Percentiles rank a stretch among this genome's conserved stretches.
Evolutionary conservation across 441 rosid species (phyloP).

Genomic region (Pelargonium cotyledonis): DNA sequence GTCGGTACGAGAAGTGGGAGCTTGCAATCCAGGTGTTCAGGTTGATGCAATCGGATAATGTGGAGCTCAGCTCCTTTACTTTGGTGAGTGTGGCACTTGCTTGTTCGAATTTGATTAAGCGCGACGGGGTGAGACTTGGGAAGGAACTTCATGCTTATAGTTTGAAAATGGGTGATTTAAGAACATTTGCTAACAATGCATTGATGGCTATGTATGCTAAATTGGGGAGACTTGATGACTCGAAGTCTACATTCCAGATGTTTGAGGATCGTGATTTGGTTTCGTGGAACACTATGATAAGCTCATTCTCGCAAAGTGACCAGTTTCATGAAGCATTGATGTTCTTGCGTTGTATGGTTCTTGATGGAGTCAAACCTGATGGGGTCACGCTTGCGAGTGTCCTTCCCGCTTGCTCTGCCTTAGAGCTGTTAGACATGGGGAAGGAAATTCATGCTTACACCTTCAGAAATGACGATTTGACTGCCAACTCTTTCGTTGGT

Average conservation of each 20-base stretch:
- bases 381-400: slow-evolving; percentile 74
- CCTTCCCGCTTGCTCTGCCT: slow-evolving; percentile 75
- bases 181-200: slow-evolving; percentile 56
- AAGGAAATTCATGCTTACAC: slow-evolving; percentile 78
- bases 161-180: slow-evolving; percentile 48
- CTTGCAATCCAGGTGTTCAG: slow-evolving; percentile 58
- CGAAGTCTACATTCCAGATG: slow-evolving; percentile 37
- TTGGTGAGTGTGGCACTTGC: slow-evolving; percentile 68
- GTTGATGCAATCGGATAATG: slow-evolving; percentile 42
- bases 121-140: slow-evolving; percentile 50
- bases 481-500: slow-evolving; percentile 68
- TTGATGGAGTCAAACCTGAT: slow-evolving; percentile 55
- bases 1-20: slow-evolving; percentile 63
- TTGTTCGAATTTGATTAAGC: slow-evolving; percentile 49
- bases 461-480: slow-evolving; percentile 48
- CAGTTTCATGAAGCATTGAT: slow-evolving; percentile 49
- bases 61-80: slow-evolving; percentile 74
- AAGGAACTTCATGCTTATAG: slow-evolving; percentile 67
- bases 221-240: slow-evolving; percentile 41
- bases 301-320: slow-evolving; percentile 62
- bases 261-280: slow-evolving; percentile 68
- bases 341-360: slow-evolving; percentile 48
- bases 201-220: slow-evolving; percentile 81
- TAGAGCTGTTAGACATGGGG: slow-evolving; percentile 54
- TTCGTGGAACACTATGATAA: slow-evolving; percentile 74